phyloP scores from a whole-genome alignment of 2,329 filamentous ascomycete genomes.

The Didymella sp. region DNA sequence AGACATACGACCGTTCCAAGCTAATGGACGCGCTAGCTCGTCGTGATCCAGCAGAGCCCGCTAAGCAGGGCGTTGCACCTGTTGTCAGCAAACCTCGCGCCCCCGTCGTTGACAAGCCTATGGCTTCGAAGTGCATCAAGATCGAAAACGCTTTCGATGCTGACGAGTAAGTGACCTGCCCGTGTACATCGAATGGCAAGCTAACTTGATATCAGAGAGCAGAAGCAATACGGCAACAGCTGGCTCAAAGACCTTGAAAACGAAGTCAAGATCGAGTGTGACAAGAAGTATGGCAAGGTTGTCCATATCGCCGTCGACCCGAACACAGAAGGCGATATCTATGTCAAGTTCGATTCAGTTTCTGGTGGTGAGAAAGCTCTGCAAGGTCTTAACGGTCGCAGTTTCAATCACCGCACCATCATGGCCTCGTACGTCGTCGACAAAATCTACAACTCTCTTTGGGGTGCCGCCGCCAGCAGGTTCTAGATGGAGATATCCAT shows the following conservation, averaged over 20 bases:
- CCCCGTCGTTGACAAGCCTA: conserved; percentile 77
- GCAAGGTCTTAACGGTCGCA: conserved; percentile 95
- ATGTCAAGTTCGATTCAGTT: conserved; percentile 97
- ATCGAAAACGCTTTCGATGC: conserved; percentile 96
- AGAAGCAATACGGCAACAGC: conserved; percentile 32
- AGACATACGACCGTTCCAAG: conserved; percentile 97
- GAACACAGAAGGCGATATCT: conserved; percentile 94
- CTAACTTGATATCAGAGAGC: conserved; percentile 39
- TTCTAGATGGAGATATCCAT: conserved; percentile 24
- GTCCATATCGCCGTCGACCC: conserved; percentile 96
- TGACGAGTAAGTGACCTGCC: conserved; percentile 71
- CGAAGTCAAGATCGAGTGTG: conserved; percentile 91
- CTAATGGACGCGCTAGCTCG: conserved; percentile 98
- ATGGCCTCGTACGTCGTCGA: conserved; percentile 96
- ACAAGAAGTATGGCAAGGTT: conserved; percentile 94
- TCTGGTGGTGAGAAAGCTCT: conserved; percentile 96
- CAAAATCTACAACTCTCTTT: conserved; percentile 97
- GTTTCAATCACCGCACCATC: conserved; percentile 92
- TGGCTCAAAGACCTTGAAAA: conserved; percentile 96
- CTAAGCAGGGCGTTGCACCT: conserved; percentile 30
- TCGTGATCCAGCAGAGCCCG: conserved; percentile 75
- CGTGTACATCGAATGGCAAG: neutral
- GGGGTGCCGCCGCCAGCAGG: conserved; percentile 40
- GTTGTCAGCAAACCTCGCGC: conserved; percentile 76
- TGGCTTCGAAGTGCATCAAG: conserved; percentile 91